Evolutionary conservation across 2,329 filamentous ascomycete genomes (phyloP), one percentile per base, ranked within the genome.

Genomic region (Cercospora sp.): DNA sequence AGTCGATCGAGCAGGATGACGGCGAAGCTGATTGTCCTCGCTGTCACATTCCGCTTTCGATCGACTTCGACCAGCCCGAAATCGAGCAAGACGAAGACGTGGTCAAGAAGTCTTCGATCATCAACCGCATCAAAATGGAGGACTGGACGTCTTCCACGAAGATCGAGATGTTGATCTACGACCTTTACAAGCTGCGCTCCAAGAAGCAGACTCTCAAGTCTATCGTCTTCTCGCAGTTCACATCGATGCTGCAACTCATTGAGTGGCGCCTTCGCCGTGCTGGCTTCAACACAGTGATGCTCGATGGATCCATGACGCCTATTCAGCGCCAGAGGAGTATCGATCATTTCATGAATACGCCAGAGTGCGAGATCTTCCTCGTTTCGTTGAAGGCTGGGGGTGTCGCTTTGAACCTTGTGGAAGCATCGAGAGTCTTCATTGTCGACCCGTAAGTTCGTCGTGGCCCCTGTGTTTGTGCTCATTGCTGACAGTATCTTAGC

Each of bases 71-170:
- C 78, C 94, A 97, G 81, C 93, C 94, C 0, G 94, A 97, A 73
- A 94, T 97, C 64, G 94, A 97, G 80, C 94, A 97, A 80, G 92
- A 97, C 70, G 91, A 94, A 78, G 86, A 88, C 1, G 82, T 89
- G 6, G 89, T 97, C 68, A 97, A 97, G 86, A 97, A 97, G 81
- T 94, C 89, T 13, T 97, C 93, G 1, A 99, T 99, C 79, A 96
- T 98, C 84, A 98, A 98, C 79, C 91, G 95, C 65, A 98, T 99
- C 82, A 93, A 94, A 81, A 97, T 98, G 94, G 92, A 97, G 79
- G 92, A 98, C 76, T 99, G 95, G 95, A 97, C 93, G 0, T 97
- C 93, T 0, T 97, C 93, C 1, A 97, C 94, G 70, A 99, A 99
- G 83, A 99, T 99, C 73, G 95, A 99, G 82, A 89, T 97, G 79